Evolutionary conservation across 106 monocot species (phyloP).

Genomic region (Dendrobium catenatum): DNA sequence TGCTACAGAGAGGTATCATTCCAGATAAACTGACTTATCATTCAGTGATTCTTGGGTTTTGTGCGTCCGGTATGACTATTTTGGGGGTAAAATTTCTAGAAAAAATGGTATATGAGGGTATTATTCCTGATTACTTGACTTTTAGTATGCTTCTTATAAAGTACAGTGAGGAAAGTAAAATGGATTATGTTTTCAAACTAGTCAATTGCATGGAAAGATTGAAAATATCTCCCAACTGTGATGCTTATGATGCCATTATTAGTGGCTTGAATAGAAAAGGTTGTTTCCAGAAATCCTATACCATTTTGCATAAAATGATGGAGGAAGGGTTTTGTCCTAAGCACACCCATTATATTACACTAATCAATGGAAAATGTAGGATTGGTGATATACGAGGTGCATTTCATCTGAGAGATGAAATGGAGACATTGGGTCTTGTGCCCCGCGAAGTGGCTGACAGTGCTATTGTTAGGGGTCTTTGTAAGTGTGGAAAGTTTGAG

Average conservation of each 20-base stretch:
- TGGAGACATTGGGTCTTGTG: constrained; percentile 46
- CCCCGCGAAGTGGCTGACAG: constrained; percentile 70
- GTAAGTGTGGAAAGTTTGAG: constrained; percentile 76
- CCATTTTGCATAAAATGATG: constrained; percentile 66
- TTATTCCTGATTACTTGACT: constrained; percentile 49
- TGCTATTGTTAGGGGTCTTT: constrained; percentile 64
- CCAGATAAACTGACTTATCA: constrained; percentile 66
- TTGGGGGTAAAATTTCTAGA: constrained; percentile 71
- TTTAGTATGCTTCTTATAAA: constrained; percentile 64
- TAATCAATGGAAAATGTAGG: constrained; percentile 79
- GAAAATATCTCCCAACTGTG: constrained; percentile 34
- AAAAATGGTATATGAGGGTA: constrained; percentile 53
- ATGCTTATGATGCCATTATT: constrained; percentile 58
- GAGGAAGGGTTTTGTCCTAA: constrained; percentile 46
- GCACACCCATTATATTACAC: constrained; percentile 65
- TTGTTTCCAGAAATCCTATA: constrained; percentile 44
- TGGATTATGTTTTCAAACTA: constrained; percentile 35
- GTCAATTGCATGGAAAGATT: constrained; percentile 58
- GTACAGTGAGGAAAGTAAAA: constrained; percentile 36
- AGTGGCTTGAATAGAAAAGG: constrained; percentile 64
- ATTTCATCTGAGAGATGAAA: constrained; percentile 76
- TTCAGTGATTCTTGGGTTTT: constrained; percentile 59
- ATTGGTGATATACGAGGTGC: constrained; percentile 62
- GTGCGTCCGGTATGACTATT: constrained; percentile 44
- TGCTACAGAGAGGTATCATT: constrained; percentile 30